Base-by-base conservation (phyloP, 2,329 filamentous ascomycete genomes). In the Verticillium longisporum region DNA sequence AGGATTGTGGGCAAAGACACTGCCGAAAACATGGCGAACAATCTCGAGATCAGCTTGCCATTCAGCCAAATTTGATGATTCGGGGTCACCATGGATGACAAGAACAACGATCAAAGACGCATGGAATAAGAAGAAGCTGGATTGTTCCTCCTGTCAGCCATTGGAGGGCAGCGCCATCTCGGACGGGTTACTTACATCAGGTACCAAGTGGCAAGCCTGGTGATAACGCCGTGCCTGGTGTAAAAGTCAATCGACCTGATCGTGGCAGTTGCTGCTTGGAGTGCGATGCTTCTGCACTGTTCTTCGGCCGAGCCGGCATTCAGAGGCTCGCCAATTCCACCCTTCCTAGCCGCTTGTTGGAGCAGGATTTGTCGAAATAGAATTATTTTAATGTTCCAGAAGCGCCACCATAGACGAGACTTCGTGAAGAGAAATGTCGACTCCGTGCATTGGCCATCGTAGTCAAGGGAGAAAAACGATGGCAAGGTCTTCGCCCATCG, bases 361-460 rank as follows among this genome's bases (percentile, higher is more conserved):
- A 72, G 64, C 11, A 73, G 60, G 15, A 72, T 60, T 36, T 70
- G 68, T 15, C 70, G 68, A 50, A 71, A 71, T 2, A 72, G 59
- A 36, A 71, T 69, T 41, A 72, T 71, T 57, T 68, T 70, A 11
- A 73, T 50, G 55, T 73, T 73, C 69, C 71, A 71, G 45, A 70
- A 67, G 4, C 71, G 69, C 71, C 71, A 73, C 70, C 68, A 71
- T 2, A 73, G 63, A 26, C 68, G 67, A 15, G 62, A 67, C 18
- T 63, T 66, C 13, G 69, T 68, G 54, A 72, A 72, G 0, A 66
- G 38, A 55, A 69, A 68, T 34, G 64, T 64, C 2, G 63, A 60
- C 5, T 71, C 69, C 7, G 45, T 18, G 4, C 41, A 61, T 7
- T 60, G 59, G 6, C 57, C 38, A 11, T 66, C 62, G 9, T 66